Percentiles rank a stretch among this genome's conserved stretches.
phyloP scores from a whole-genome alignment of 2,329 filamentous ascomycete genomes.

The Fusarium sp. region DNA sequence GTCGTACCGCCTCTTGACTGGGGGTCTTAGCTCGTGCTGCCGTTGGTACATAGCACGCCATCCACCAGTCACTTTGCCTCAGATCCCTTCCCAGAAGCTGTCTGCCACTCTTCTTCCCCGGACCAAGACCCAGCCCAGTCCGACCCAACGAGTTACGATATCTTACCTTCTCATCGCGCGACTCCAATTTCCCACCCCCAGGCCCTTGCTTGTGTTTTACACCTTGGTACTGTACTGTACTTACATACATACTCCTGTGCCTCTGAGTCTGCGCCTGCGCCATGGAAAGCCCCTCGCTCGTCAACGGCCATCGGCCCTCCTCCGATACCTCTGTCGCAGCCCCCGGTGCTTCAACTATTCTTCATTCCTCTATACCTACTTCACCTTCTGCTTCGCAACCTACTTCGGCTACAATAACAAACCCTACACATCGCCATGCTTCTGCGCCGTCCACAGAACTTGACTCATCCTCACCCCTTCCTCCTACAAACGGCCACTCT shows the following conservation, averaged over 20 bases:
- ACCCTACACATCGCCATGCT: constrained; percentile 39
- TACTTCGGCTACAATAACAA: constrained; percentile 8
- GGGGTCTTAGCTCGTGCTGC: too few relatives aligned
- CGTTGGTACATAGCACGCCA: constrained; percentile 42
- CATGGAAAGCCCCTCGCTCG: constrained; percentile 41
- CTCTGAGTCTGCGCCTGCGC: constrained; percentile 20
- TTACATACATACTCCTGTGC: constrained; percentile 5
- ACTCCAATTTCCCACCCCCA: constrained; percentile 33
- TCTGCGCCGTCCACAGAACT: constrained; percentile 12
- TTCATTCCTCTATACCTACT: constrained; percentile 25
- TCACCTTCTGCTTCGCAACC: constrained; percentile 23
- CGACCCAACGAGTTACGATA: constrained; percentile 41
- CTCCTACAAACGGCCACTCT: constrained; percentile 22
- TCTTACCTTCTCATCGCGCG: constrained; percentile 45
- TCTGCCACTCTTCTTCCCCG: constrained; percentile 38
- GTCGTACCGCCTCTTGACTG: constrained; percentile 32
- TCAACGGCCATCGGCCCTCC: constrained; percentile 41
- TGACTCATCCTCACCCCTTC: constrained; percentile 17
- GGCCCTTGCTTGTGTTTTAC: constrained; percentile 22
- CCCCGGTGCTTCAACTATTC: constrained; percentile 8
- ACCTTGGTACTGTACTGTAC: not conserved
- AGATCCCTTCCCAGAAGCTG: constrained; percentile 32
- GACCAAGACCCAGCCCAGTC: constrained; percentile 6
- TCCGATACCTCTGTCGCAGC: constrained; percentile 29
- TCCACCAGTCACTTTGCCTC: constrained; percentile 44